Conservation (phyloP, 176 grass and related monocot species). For the Eleusine indica region DNA sequence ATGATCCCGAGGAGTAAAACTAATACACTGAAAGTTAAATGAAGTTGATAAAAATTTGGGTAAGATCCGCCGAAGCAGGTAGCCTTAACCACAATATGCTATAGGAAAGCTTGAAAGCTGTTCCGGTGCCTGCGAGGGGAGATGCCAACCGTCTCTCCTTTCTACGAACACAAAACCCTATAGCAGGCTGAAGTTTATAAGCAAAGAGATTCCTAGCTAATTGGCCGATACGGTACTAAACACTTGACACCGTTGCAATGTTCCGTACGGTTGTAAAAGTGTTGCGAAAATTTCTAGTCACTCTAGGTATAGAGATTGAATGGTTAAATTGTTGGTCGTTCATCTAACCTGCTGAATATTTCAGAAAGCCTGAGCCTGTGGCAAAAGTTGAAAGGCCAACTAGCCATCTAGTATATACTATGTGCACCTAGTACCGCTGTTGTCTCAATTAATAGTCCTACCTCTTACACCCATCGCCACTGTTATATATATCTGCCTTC, state of each 20-base stretch:
- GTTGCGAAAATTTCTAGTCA: too few relatives aligned
- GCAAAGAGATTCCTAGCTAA: not conserved
- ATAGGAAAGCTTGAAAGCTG: slow-evolving; percentile 43
- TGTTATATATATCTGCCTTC: too few relatives aligned
- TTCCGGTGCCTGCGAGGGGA: slow-evolving; percentile 83
- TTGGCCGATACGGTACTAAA: not conserved
- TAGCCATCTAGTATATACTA: too few relatives aligned
- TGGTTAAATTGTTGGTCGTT: too few relatives aligned
- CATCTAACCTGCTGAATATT: too few relatives aligned
- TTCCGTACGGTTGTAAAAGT: too few relatives aligned
- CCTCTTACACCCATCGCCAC: too few relatives aligned
- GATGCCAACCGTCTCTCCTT: slow-evolving; percentile 98
- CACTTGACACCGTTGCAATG: not conserved
- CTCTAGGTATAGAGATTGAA: too few relatives aligned
- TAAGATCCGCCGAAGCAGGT: slow-evolving; percentile 48
- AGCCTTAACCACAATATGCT: slow-evolving; percentile 65
- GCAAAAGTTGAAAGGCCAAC: too few relatives aligned
- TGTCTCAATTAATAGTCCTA: too few relatives aligned
- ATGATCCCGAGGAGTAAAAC: not conserved
- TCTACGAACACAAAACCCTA: slow-evolving; percentile 36
- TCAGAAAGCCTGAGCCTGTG: too few relatives aligned
- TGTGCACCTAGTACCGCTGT: too few relatives aligned
- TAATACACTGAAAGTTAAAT: not conserved
- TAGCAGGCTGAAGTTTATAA: not conserved
- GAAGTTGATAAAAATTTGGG: slow-evolving; percentile 44